Base-by-base conservation (phyloP, 2,329 filamentous ascomycete genomes). In the Aureobasidium leucospermi region DNA sequence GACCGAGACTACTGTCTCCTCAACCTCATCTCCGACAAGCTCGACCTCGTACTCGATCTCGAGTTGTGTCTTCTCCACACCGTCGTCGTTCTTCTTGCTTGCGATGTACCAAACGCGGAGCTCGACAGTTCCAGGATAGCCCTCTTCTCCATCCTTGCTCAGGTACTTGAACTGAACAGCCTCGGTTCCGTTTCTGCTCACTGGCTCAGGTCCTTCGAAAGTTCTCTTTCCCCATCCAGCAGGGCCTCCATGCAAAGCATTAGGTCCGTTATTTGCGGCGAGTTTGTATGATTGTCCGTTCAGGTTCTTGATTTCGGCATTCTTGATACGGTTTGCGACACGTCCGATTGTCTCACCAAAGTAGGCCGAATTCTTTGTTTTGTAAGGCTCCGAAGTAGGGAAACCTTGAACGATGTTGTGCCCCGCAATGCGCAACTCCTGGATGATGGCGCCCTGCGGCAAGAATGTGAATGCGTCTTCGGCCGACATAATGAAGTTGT, bases 261-360 rank as follows among this genome's bases (percentile, higher is more conserved):
- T 94, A 41, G 81, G 79, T 0, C 85, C 87, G 70, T 96, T 84
- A 75, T 96, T 96, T 61, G 82, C 81, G 7, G 82, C 80, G 45
- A 97, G 80, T 15, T 79, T 67, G 73, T 95, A 94, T 3, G 81
- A 77, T 68, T 83, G 81, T 13, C 80, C 80, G 73, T 96, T 96
- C 66, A 96, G 75, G 55, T 79, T 79, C 64, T 85, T 76, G 70
- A 96, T 85, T 65, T 83, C 80, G 29, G 86, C 90, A 68, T 81
- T 78, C 60, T 84, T 82, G 70, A 96, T 85, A 60, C 93, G 87
- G 77, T 97, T 97, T 62, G 91, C 82, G 32, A 84, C 79, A 41
- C 83, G 89, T 59, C 94, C 94, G 71, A 97, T 96, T 46, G 90
- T 97, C 72, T 93, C 92, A 64, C 94, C 93, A 70, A 96, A 97